These are phyloP conservation scores for Botryococcus braunii DNA, from an alignment of 163 green algal species.

Conservation along the genomic window DNA sequence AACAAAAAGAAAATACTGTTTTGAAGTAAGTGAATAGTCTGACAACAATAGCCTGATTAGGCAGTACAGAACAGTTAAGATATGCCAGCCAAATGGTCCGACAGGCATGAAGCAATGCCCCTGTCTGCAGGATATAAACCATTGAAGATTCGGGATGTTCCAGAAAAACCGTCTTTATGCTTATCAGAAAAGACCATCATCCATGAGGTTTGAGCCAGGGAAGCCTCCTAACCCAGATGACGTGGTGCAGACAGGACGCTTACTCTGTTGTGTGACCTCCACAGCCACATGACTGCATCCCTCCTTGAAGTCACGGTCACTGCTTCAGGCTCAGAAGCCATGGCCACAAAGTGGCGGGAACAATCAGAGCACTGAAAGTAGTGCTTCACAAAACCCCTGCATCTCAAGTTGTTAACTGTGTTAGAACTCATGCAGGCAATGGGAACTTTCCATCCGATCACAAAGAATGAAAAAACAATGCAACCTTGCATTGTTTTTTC, in stretches of 20 bases:
- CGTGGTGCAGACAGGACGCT: background rate
- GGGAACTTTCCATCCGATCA: no score
- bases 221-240: background rate
- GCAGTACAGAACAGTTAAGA: background rate
- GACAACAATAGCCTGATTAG: no score
- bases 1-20: background rate
- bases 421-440: no score
- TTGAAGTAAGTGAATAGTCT: no score
- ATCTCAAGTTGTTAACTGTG: no score
- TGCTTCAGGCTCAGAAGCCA: constrained; percentile 31
- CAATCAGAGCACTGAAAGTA: constrained; percentile 74
- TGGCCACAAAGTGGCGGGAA: constrained; percentile 55
- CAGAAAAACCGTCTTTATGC: background rate
- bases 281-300: constrained; percentile 63
- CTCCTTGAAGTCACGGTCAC: constrained; percentile 25
- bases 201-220: background rate
- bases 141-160: background rate
- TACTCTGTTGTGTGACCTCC: constrained; percentile 58
- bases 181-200: background rate
- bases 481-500: no score
- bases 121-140: background rate
- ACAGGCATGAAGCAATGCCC: background rate
- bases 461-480: no score
- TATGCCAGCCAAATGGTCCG: background rate
- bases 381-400: constrained; percentile 49